Conservation (phyloP, 805 yeast species). For the Candida maesae region DNA sequence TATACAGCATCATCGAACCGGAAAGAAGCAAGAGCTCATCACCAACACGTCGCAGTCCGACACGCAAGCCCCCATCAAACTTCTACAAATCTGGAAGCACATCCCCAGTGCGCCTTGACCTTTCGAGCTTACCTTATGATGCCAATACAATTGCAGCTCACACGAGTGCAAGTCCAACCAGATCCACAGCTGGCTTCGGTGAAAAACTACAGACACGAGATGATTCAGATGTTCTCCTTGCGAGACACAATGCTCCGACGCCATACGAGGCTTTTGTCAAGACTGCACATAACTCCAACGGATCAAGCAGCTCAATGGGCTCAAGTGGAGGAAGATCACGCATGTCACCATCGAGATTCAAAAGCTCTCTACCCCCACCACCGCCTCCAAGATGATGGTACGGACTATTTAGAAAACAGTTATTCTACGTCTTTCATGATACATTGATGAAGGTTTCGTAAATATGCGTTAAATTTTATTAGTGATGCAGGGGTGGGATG, state of each 20-base stretch:
- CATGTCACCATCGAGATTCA: constrained; percentile 23
- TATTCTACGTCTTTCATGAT: not conserved
- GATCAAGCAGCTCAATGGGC: constrained; percentile 6
- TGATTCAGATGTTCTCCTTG: constrained; percentile 30
- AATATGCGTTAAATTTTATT: not conserved
- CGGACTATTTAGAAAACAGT: not conserved
- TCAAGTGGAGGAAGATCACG: constrained; percentile 13
- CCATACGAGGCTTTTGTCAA: constrained; percentile 35
- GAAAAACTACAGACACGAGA: constrained; percentile 4
- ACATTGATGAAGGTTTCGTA: not conserved
- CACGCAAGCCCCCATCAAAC: constrained; percentile 19
- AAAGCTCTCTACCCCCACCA: constrained; percentile 21
- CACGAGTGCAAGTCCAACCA: constrained; percentile 1
- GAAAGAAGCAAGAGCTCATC: not conserved
- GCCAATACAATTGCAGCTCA: constrained; percentile 15
- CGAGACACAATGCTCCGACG: constrained; percentile 43
- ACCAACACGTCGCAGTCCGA: constrained; percentile 16
- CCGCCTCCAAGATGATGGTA: constrained; percentile 10
- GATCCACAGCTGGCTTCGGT: constrained; percentile 1
- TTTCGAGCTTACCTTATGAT: constrained; percentile 23
- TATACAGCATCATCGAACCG: constrained; percentile 23
- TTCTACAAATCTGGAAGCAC: constrained; percentile 16
- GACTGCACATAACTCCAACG: constrained; percentile 6
- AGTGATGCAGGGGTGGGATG: not conserved
- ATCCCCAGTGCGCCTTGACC: constrained; percentile 17